These are phyloP conservation scores for Rubia peregrina DNA, from an alignment of 305 asterid genomes.

Conservation along the genomic window DNA sequence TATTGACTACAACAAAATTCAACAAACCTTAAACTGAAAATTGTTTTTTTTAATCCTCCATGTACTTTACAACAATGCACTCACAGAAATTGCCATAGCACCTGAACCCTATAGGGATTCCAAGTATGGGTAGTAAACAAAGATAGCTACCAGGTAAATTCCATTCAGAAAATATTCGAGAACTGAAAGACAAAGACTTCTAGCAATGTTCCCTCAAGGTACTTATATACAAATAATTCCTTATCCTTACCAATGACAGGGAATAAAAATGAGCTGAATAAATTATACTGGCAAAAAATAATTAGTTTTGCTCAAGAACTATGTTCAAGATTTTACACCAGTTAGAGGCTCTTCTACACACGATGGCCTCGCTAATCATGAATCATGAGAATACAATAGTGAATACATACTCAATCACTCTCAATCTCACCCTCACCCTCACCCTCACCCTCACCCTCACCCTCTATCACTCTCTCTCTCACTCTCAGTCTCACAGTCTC, in stretches of 20 bases:
- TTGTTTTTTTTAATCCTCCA: not conserved
- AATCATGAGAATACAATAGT: not conserved
- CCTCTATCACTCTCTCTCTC: too few species aligned
- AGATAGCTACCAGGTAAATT: not conserved
- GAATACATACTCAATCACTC: not conserved
- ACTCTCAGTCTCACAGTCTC: not conserved
- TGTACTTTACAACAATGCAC: not conserved
- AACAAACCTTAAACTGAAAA: not conserved
- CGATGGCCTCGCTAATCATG: not conserved
- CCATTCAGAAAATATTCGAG: not conserved
- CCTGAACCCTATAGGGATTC: not conserved
- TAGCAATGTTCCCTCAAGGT: not conserved
- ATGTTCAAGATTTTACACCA: not conserved
- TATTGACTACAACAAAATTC: not conserved
- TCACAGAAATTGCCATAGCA: not conserved
- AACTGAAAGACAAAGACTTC: not conserved
- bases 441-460: too few species aligned
- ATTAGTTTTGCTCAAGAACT: not conserved
- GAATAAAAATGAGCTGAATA: not conserved
- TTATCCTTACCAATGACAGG: not conserved
- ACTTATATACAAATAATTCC: not conserved
- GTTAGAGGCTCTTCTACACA: not conserved
- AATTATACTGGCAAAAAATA: not conserved
- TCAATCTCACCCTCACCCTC: too few species aligned
- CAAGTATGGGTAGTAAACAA: not conserved